Evolutionary conservation across 768 basidiomycete genomes (phyloP).

Genomic region (Mrakia blollopis): DNA sequence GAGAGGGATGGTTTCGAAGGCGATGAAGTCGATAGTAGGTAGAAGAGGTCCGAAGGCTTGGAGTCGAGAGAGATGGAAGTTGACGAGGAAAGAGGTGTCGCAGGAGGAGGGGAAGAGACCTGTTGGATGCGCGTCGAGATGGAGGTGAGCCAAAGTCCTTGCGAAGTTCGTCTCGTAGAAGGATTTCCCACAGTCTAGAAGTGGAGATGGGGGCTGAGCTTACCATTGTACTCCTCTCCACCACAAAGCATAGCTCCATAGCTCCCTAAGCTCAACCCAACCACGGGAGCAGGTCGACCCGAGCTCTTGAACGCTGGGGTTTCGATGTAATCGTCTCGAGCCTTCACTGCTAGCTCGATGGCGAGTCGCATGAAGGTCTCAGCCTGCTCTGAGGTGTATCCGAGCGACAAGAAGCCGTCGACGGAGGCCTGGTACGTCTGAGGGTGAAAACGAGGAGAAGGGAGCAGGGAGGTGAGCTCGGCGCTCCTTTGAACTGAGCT

Average conservation of each 20-base stretch:
- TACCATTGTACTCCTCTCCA: constrained; percentile 42
- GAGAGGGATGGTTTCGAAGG: constrained; percentile 75
- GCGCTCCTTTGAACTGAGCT: neutral
- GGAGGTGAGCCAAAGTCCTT: neutral
- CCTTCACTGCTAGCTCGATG: constrained; percentile 31
- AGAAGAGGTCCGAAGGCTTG: constrained; percentile 46
- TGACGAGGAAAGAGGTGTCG: constrained; percentile 54
- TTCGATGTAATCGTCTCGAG: constrained; percentile 23
- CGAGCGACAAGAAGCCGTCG: constrained; percentile 42
- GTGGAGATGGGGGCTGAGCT: neutral
- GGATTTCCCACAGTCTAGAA: constrained; percentile 44
- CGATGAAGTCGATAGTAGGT: constrained; percentile 55
- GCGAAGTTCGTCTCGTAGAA: constrained; percentile 35
- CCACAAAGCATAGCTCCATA: constrained; percentile 64
- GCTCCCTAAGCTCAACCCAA: constrained; percentile 69
- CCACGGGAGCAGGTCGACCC: constrained; percentile 49
- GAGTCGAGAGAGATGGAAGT: constrained; percentile 63
- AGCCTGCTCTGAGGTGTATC: constrained; percentile 21
- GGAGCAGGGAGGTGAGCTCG: constrained; percentile 1
- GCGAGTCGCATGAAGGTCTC: constrained; percentile 32
- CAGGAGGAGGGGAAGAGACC: constrained; percentile 44
- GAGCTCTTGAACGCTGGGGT: constrained; percentile 46
- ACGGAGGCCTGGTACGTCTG: constrained; percentile 64
- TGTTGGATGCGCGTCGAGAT: constrained; percentile 61
- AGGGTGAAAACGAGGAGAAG: too few relatives aligned